These are phyloP conservation scores for Skeletonema marinoi DNA, from an alignment of 108 stramenopile genomes.

Conservation along the genomic window DNA sequence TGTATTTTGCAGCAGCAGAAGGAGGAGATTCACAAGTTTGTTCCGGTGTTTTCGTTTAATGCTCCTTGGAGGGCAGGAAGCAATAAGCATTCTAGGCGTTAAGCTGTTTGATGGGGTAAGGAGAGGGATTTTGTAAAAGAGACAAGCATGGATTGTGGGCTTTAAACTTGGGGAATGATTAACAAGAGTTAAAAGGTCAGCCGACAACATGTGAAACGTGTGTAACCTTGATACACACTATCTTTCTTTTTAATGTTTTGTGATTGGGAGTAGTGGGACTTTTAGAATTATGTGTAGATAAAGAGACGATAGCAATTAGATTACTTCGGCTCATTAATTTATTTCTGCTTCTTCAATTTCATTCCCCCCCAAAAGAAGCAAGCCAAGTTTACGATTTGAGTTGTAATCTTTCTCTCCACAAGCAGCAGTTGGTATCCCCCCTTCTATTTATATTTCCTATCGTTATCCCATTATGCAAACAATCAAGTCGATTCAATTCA, in stretches of 20 bases:
- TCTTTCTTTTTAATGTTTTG: not conserved
- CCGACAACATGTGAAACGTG: not conserved
- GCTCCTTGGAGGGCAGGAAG: constrained; percentile 89
- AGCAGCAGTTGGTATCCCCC: no score
- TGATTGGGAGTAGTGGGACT: not conserved
- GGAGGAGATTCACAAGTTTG: constrained; percentile 98
- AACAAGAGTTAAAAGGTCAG: not conserved
- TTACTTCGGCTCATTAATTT: not conserved
- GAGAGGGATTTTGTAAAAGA: not conserved
- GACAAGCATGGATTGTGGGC: not conserved
- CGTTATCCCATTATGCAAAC: not conserved
- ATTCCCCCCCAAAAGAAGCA: not conserved
- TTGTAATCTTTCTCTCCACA: no score
- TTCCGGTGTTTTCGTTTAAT: constrained; percentile 93
- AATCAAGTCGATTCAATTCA: not conserved
- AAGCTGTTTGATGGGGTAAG: not conserved
- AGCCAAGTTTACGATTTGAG: no score
- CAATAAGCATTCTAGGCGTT: constrained; percentile 23
- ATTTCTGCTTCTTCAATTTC: not conserved
- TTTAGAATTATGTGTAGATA: not conserved
- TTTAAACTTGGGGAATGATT: not conserved
- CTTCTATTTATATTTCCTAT: not conserved
- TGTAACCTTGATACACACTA: constrained; percentile 4
- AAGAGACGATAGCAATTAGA: not conserved
- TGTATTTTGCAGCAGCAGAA: constrained; percentile 98